phyloP scores from a whole-genome alignment of 768 basidiomycete species.

The Leucogyrophana mollusca region DNA sequence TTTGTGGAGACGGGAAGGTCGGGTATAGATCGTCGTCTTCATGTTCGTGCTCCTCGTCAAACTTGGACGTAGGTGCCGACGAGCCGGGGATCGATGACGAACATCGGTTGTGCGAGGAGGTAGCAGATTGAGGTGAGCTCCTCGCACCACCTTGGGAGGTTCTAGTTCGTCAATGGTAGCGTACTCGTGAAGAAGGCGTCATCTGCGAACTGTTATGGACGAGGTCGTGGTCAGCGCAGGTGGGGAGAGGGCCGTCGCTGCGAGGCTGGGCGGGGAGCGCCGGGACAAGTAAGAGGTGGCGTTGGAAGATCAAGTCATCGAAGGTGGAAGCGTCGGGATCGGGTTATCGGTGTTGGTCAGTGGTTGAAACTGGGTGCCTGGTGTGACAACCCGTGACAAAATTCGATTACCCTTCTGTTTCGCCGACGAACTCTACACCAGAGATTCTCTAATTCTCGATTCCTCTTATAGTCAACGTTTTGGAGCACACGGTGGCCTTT shows the following conservation, averaged over 20 bases:
- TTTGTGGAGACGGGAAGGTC: constrained; percentile 51
- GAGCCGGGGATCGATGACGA: constrained; percentile 74
- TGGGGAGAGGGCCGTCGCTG: constrained; percentile 42
- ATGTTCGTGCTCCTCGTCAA: constrained; percentile 36
- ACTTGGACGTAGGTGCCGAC: constrained; percentile 61
- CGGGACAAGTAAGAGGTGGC: constrained; percentile 41
- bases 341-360: too few species aligned
- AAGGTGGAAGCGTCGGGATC: constrained; percentile 29
- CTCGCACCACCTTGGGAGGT: constrained; percentile 22
- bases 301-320: constrained; percentile 51
- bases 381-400: too few species aligned
- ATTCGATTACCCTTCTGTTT: too few species aligned
- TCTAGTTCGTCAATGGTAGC: constrained; percentile 25
- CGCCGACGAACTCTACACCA: too few species aligned
- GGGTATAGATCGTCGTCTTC: constrained; percentile 30
- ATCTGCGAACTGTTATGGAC: constrained; percentile 14
- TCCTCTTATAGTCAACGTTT: too few species aligned
- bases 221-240: constrained; percentile 34
- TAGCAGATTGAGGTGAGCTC: constrained; percentile 19
- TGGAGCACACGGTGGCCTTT: too few species aligned
- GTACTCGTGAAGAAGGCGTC: constrained; percentile 42
- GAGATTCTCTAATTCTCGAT: too few species aligned
- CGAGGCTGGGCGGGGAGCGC: constrained; percentile 33
- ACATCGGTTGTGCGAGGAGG: constrained; percentile 25
- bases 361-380: too few species aligned